Conservation (phyloP, 108 stramenopile genomes). For the Fistulifera solaris region DNA sequence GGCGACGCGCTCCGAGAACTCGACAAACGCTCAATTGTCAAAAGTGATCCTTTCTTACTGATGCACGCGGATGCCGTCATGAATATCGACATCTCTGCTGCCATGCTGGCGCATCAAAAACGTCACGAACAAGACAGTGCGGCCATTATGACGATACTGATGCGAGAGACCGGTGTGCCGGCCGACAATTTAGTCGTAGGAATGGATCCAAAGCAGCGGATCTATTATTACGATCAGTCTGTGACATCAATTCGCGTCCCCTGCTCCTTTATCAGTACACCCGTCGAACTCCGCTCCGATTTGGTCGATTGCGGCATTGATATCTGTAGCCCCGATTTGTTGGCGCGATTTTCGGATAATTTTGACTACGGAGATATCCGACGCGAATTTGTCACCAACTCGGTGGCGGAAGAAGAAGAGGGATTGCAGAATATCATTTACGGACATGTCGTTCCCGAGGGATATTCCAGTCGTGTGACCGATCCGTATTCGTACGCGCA, state of each 20-base stretch:
- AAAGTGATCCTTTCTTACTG: constrained; percentile 94
- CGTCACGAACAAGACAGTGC: constrained; percentile 65
- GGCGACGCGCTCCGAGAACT: constrained; percentile 95
- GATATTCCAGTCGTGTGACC: constrained; percentile 82
- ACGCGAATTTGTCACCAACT: constrained; percentile 83
- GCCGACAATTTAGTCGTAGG: constrained; percentile 66
- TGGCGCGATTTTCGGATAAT: constrained; percentile 91
- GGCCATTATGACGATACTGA: constrained; percentile 82
- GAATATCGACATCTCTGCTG: constrained; percentile 72
- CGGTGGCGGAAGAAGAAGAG: constrained; percentile 90
- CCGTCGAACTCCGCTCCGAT: constrained; percentile 65
- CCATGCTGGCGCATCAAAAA: constrained; percentile 50
- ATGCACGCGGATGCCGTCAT: constrained; percentile 90
- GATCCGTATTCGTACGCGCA: constrained; percentile 83
- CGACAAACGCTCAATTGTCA: constrained; percentile 85
- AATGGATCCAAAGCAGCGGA: constrained; percentile 54
- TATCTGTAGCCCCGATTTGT: constrained; percentile 95
- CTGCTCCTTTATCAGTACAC: constrained; percentile 56
- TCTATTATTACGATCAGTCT: constrained; percentile 62
- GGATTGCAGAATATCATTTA: constrained; percentile 87
- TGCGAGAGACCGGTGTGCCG: constrained; percentile 38
- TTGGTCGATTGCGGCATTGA: constrained; percentile 91
- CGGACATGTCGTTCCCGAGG: constrained; percentile 65
- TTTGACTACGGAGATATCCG: constrained; percentile 93
- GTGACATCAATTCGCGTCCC: constrained; percentile 36